Percentiles rank a stretch among this genome's conserved stretches.
Evolutionary conservation across 2,329 filamentous ascomycete species (phyloP).

Genomic region (Monilinia polystroma): DNA sequence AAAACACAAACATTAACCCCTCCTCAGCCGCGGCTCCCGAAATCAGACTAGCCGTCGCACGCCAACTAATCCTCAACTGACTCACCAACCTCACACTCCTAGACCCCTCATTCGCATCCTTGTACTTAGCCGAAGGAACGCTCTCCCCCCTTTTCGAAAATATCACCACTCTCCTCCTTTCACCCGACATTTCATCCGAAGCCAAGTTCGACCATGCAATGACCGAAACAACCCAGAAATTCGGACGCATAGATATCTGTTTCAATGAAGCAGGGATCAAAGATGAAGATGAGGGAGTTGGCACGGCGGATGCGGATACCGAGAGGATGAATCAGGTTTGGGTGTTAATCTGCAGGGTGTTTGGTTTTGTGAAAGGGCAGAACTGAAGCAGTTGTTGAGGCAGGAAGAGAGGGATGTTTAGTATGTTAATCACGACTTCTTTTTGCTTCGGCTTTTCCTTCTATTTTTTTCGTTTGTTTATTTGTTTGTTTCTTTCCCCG

Average conservation of each 20-base stretch:
- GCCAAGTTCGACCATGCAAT: constrained; percentile 29
- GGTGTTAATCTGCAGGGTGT: constrained; percentile 42
- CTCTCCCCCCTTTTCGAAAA: constrained; percentile 4
- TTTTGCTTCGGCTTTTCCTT: background rate
- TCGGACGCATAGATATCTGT: constrained; percentile 54
- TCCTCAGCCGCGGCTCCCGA: constrained; percentile 31
- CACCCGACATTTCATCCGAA: constrained; percentile 28
- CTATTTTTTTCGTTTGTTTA: background rate
- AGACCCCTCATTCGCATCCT: constrained; percentile 24
- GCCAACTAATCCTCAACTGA: constrained; percentile 30
- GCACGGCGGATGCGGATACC: constrained; percentile 31
- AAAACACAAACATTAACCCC: background rate
- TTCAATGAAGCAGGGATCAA: constrained; percentile 50
- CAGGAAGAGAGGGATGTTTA: constrained; percentile 31
- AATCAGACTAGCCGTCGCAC: constrained; percentile 31
- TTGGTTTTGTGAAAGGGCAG: constrained; percentile 42
- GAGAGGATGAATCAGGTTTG: constrained; percentile 37
- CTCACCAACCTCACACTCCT: constrained; percentile 29
- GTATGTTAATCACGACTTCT: constrained; percentile 16
- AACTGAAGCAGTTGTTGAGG: constrained; percentile 38
- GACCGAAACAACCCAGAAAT: constrained; percentile 45
- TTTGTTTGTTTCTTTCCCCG: background rate
- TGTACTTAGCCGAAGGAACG: constrained; percentile 9
- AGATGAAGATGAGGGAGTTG: constrained; percentile 21
- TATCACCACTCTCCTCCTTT: constrained; percentile 22